phyloP scores from a whole-genome alignment of 2,329 filamentous ascomycete genomes.

The Arthrinium phaeospermum region DNA sequence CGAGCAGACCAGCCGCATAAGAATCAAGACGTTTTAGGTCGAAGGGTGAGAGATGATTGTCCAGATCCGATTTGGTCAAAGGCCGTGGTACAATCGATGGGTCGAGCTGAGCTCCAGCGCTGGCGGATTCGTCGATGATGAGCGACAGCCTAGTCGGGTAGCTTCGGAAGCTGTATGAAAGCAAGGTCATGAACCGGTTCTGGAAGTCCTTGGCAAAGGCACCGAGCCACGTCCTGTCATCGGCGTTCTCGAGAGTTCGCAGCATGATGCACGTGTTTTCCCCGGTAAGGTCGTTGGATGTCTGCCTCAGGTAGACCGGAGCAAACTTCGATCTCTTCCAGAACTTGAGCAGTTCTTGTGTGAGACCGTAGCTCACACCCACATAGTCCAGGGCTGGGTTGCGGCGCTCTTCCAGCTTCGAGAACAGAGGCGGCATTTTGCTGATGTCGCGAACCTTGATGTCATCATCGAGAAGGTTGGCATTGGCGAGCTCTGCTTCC shows the following conservation, averaged over 20 bases:
- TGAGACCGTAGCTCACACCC: slow-evolving; percentile 94
- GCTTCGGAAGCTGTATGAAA: slow-evolving; percentile 89
- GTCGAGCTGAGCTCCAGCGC: slow-evolving; percentile 72
- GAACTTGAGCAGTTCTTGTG: slow-evolving; percentile 87
- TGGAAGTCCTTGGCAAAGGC: slow-evolving; percentile 95
- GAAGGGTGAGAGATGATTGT: slow-evolving; percentile 81
- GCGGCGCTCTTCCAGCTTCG: slow-evolving; percentile 82
- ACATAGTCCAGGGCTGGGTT: slow-evolving; percentile 87
- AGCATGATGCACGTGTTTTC: slow-evolving; percentile 99
- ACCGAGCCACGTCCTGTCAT: slow-evolving; percentile 83
- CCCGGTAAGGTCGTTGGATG: slow-evolving; percentile 92
- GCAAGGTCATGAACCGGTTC: slow-evolving; percentile 84
- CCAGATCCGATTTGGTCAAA: slow-evolving; percentile 77
- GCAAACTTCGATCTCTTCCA: slow-evolving; percentile 90
- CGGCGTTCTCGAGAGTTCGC: slow-evolving; percentile 71
- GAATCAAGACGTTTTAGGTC: slow-evolving; percentile 94
- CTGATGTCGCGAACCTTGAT: slow-evolving; percentile 89
- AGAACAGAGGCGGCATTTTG: slow-evolving; percentile 91
- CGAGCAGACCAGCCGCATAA: slow-evolving; percentile 95
- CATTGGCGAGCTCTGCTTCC: slow-evolving; percentile 78
- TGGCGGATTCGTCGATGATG: slow-evolving; percentile 86
- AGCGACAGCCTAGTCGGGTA: slow-evolving; percentile 82
- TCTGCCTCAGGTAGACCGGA: slow-evolving; percentile 93
- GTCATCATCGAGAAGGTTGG: slow-evolving; percentile 82
- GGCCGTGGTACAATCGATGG: slow-evolving; percentile 55